A percentile compares a stretch with the other conserved stretches of the same genome.
phyloP scores from a whole-genome alignment of 1,139 yeast species.

The Pichia norvegensis region DNA sequence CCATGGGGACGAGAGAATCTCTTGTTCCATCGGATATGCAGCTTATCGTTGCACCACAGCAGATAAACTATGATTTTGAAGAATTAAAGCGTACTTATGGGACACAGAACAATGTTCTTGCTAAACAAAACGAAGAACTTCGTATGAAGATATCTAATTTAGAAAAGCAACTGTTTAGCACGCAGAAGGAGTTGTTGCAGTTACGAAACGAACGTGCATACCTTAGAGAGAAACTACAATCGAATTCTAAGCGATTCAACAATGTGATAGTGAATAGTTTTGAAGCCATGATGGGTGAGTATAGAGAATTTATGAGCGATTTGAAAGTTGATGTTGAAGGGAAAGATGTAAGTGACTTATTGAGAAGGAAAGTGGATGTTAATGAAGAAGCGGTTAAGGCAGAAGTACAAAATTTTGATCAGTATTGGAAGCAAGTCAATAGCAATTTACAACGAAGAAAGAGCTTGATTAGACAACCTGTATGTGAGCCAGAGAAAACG shows the following conservation, averaged over 20 bases:
- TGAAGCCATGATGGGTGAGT: conserved; percentile 38
- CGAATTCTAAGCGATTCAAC: conserved; percentile 34
- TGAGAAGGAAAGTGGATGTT: conserved; percentile 3
- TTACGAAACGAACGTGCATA: conserved; percentile 31
- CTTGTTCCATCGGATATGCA: conserved; percentile 6
- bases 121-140: conserved; percentile 47
- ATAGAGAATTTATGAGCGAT: conserved; percentile 17
- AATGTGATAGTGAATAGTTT: conserved; percentile 36
- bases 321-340: conserved; percentile 8
- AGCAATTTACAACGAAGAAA: conserved; percentile 12
- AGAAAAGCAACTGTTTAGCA: conserved; percentile 40
- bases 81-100: conserved; percentile 26
- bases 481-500: neutral
- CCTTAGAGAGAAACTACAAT: conserved; percentile 28
- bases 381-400: neutral
- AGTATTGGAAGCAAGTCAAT: conserved; percentile 13
- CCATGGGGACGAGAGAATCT: conserved; percentile 3
- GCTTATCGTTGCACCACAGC: conserved; percentile 1
- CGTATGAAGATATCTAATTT: conserved; percentile 42
- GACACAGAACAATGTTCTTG: conserved; percentile 46
- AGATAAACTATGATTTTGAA: conserved; percentile 4
- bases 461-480: conserved; percentile 6
- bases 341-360: neutral
- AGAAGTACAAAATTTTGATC: conserved; percentile 4
- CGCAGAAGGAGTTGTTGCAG: conserved; percentile 40